Base-by-base conservation (phyloP, 139 green algal species). In the Diplosphaera chodatii region DNA sequence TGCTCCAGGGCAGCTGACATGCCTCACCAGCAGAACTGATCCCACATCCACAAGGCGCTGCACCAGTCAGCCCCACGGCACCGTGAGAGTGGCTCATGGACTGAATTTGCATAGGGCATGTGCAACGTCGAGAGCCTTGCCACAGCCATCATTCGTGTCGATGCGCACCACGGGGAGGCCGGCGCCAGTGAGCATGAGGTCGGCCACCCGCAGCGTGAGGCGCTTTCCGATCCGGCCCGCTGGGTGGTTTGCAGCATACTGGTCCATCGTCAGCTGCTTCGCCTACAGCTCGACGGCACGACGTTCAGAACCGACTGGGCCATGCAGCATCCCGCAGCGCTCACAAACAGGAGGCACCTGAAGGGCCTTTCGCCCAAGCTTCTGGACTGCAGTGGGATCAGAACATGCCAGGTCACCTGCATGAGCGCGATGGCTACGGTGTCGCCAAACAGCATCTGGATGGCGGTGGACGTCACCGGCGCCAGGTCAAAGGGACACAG, bases 381-480 rank as follows among this genome's bases (percentile, higher is more conserved):
- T n/a, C n/a, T n/a, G n/a, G n/a, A n/a, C n/a, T n/a, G n/a, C n/a
- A n/a, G n/a, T n/a, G n/a, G n/a, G n/a, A n/a, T n/a, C n/a, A n/a
- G n/a, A n/a, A 10, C 37, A 48, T 48, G 37, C 37, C 37, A 10
- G 8, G 22, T n/a, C 37, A 75, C 73, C 78, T 83, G 73, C 84
- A 90, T 90, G 40, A 90, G 75, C 20, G 82, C 83, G 55, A 88
- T 87, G 67, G 83, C 84, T n/a, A 86, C 72, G 1, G 84, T 90
- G 78, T 90, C 84, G 27, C 84, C 84, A 40, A 89, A 90, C 1
- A 90, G 64, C 80, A 90, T 87, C 69, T 90, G 84, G 37, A 88
- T 80, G 64, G 80, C 76, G 0, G 84, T 87, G 67, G 74, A 84
- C 21, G 84, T 90, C 37, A 90, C 84, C 20, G 84, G 84, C 0